These are phyloP conservation scores for Boletus semigastroideus DNA, from an alignment of 1,284 basidiomycete genomes.

Conservation along the genomic window DNA sequence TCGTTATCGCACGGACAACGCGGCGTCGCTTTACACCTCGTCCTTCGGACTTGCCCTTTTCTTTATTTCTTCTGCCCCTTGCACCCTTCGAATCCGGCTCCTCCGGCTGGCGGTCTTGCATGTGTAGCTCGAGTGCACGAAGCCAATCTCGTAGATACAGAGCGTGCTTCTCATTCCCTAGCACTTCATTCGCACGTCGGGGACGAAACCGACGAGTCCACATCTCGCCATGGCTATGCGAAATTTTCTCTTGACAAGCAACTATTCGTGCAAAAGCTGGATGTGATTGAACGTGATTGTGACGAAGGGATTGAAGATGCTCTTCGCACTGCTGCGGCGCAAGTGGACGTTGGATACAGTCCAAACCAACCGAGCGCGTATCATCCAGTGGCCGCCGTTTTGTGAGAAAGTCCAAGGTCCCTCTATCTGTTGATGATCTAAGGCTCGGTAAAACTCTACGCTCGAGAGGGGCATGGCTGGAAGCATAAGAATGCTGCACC, in stretches of 20 bases:
- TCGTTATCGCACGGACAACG: constrained; percentile 51
- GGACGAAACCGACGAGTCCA: constrained; percentile 86
- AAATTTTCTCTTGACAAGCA: constrained; percentile 16
- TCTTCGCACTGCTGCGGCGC: constrained; percentile 23
- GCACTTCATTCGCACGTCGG: constrained; percentile 66
- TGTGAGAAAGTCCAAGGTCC: constrained; percentile 20
- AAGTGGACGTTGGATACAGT: constrained; percentile 4
- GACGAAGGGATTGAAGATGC: constrained; percentile 11
- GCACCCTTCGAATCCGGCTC: constrained; percentile 6
- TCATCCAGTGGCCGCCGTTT: constrained; percentile 5
- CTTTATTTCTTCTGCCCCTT: constrained; percentile 14
- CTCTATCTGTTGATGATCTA: constrained; percentile 4
- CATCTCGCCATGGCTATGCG: constrained; percentile 36
- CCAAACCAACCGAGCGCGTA: background rate
- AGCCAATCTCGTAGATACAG: constrained; percentile 85
- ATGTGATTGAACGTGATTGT: constrained; percentile 32
- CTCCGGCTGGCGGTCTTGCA: constrained; percentile 32
- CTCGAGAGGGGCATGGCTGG: constrained; percentile 8
- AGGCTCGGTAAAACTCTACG: constrained; percentile 3
- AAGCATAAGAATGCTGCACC: constrained; percentile 39
- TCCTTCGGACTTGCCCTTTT: constrained; percentile 25
- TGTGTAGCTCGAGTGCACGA: constrained; percentile 61
- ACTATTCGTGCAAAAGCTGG: constrained; percentile 56
- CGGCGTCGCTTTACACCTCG: constrained; percentile 49
- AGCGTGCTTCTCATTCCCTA: constrained; percentile 80